A percentile compares a stretch with the other conserved stretches of the same genome.
Conservation (phyloP, 2,329 filamentous ascomycete species). For the Celoporthe dispersa region DNA sequence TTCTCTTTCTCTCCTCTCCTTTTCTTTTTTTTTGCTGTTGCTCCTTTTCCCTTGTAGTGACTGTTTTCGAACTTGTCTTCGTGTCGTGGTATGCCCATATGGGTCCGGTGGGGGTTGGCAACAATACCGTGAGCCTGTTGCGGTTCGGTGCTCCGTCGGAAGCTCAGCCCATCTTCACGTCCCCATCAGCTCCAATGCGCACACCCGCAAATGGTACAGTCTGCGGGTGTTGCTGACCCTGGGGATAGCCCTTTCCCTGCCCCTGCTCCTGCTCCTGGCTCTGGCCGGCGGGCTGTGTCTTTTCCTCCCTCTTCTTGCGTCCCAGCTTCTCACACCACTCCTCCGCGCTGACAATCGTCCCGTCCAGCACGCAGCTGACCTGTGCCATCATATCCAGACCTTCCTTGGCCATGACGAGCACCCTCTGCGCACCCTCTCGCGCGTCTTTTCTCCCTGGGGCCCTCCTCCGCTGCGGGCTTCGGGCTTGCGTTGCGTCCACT, state of each 20-base stretch:
- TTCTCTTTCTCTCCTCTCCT: background rate
- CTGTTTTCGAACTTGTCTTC: background rate
- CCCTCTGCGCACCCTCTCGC: slow-evolving; percentile 70
- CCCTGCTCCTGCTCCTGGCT: slow-evolving; percentile 35
- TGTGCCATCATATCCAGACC: slow-evolving; percentile 94
- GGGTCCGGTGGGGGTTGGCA: background rate
- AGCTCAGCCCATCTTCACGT: slow-evolving; percentile 30
- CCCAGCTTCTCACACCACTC: slow-evolving; percentile 85
- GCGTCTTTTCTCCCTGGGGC: slow-evolving; percentile 45
- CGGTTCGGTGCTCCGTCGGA: background rate
- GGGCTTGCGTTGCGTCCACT: slow-evolving; percentile 32
- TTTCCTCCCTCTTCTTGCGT: slow-evolving; percentile 44
- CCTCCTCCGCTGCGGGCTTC: slow-evolving; percentile 39
- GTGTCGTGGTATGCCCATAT: background rate
- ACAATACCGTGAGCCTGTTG: background rate
- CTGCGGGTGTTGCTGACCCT: slow-evolving; percentile 27
- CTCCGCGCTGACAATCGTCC: slow-evolving; percentile 88
- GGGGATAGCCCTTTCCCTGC: slow-evolving; percentile 29
- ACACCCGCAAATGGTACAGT: slow-evolving; percentile 27
- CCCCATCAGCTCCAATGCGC: slow-evolving; percentile 24
- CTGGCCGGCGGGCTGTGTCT: slow-evolving; percentile 16
- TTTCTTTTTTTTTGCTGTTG: too few species aligned
- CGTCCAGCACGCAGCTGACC: slow-evolving; percentile 84
- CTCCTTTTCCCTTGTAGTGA: background rate
- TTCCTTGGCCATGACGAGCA: slow-evolving; percentile 85